A percentile compares a stretch with the other conserved stretches of the same genome.
These are phyloP conservation scores for Phaffomyces antillensis DNA, from an alignment of 805 yeast species.

Conservation along the genomic window DNA sequence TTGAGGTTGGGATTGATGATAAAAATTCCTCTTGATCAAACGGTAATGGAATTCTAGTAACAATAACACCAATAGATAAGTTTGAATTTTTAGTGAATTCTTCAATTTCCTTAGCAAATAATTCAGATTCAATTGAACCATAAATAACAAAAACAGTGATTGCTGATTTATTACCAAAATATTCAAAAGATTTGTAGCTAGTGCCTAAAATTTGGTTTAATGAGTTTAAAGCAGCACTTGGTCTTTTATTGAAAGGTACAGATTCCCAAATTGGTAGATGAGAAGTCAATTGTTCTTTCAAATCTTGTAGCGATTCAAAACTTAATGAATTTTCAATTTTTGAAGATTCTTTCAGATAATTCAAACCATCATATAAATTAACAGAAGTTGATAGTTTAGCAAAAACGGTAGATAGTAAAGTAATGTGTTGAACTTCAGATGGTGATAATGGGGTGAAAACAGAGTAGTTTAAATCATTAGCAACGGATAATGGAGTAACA, in stretches of 20 bases:
- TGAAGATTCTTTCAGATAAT: constrained; percentile 40
- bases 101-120: constrained; percentile 40
- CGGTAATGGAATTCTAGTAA: constrained; percentile 74
- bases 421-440: constrained; percentile 58
- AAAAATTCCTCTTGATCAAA: constrained; percentile 61
- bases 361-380: constrained; percentile 76
- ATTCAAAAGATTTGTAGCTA: constrained; percentile 56
- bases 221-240: constrained; percentile 39
- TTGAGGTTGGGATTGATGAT: constrained; percentile 47
- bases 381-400: constrained; percentile 51
- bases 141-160: constrained; percentile 75
- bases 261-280: constrained; percentile 21
- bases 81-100: constrained; percentile 25
- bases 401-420: constrained; percentile 57
- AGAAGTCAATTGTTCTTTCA: constrained; percentile 6
- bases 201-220: constrained; percentile 52
- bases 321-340: constrained; percentile 38
- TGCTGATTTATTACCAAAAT: constrained; percentile 55
- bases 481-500: constrained; percentile 50
- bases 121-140: constrained; percentile 61
- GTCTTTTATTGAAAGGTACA: constrained; percentile 29
- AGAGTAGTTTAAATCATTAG: constrained; percentile 56
- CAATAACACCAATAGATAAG: constrained; percentile 53
- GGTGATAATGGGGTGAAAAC: constrained; percentile 61
- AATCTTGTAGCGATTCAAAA: constrained; percentile 21